Evolutionary conservation across 2,329 filamentous ascomycete species (phyloP).

Genomic region (Fusarium algeriense): DNA sequence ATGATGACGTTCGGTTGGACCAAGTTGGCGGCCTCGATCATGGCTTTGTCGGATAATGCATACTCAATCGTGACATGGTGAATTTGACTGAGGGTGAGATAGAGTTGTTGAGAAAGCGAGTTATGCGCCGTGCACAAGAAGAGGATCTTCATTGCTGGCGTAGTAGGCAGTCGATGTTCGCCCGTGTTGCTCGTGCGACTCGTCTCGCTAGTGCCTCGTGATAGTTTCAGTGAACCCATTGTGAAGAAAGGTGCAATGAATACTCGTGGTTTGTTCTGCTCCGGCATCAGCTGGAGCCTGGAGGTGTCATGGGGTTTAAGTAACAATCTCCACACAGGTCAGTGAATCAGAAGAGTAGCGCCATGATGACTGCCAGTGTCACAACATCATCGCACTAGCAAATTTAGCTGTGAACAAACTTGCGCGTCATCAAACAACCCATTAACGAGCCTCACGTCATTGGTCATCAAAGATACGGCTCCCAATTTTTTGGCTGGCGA

Average conservation of each 20-base stretch:
- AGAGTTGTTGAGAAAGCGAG: conserved; percentile 34
- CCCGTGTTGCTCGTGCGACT: neutral
- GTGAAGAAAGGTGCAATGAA: neutral
- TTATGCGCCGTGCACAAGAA: conserved; percentile 37
- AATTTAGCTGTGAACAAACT: neutral
- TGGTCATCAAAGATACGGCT: neutral
- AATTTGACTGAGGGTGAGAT: conserved; percentile 14
- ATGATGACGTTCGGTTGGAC: conserved; percentile 28
- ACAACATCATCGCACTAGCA: conserved; percentile 3
- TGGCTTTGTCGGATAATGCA: conserved; percentile 29
- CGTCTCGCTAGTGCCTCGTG: neutral
- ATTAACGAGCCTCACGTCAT: neutral
- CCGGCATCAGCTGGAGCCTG: neutral
- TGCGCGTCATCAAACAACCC: neutral
- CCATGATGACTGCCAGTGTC: neutral
- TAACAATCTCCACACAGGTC: neutral
- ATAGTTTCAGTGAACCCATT: conserved; percentile 5
- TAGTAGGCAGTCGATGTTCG: neutral
- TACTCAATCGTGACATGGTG: conserved; percentile 29
- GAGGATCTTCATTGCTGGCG: conserved; percentile 28
- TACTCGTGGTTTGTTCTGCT: neutral
- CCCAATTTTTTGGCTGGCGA: neutral
- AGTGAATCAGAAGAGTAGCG: neutral
- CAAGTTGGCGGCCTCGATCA: conserved; percentile 27
- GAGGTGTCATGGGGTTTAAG: conserved; percentile 4